Evolutionary conservation across 2,329 filamentous ascomycete genomes (phyloP), one percentile per base, ranked within the genome.

Genomic region (Byssoonygena ceratinophila): DNA sequence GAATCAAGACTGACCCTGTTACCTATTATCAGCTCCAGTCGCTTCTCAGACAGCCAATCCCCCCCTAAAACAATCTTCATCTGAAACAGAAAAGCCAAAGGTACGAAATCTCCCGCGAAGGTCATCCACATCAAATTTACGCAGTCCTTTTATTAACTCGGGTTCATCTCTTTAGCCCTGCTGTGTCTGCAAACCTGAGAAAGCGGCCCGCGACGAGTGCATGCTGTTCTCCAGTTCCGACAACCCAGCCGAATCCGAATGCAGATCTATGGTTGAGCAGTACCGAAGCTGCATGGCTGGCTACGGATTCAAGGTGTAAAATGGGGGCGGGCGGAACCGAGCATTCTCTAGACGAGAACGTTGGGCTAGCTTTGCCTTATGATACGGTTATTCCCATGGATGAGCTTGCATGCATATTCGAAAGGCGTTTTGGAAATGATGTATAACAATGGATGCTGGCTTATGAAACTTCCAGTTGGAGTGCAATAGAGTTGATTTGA

Each of bases 171-270:
- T 25, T 31, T 51, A 96, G 88, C 91, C 91, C 40, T 97, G 92
- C 79, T 97, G 92, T 68, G 92, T 97, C 27, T 98, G 92, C 81
- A 96, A 90, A 67, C 82, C 92, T 41, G 89, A 98, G 71, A 98
- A 98, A 71, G 77, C 87, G 36, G 79, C 79, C 61, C 87, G 92
- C 58, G 92, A 98, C 74, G 90, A 98, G 72, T 98, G 92, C 77
- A 97, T 98, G 91, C 85, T 98, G 53, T 96, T 97, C 75, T 94
- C 88, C 52, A 89, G 81, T 57, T 78, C 86, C 56, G 78, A 83
- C 64, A 85, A 96, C 66, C 87, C 92, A 36, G 59, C 64, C 9
- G 80, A 87, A 62, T 78, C 81, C 64, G 89, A 94, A 63, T 98
- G 92, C 77, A 79, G 83, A 69, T 79, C 83, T 47, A 78, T 87